Evolutionary conservation across 106 monocot genomes (phyloP).

Genomic region (Vanilla planifolia): DNA sequence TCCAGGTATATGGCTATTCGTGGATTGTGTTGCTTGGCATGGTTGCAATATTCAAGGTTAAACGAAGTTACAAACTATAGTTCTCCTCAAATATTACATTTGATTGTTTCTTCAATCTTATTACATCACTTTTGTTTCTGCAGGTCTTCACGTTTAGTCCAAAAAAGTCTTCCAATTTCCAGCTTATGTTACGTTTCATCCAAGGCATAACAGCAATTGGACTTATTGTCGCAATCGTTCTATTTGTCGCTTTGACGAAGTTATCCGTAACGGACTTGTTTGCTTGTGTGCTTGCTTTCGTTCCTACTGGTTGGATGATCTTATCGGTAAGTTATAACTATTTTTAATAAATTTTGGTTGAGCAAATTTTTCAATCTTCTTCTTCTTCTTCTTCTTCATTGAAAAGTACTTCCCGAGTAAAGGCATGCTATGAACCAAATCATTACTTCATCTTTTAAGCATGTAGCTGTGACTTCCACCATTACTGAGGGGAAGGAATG

Average conservation of each 20-base stretch:
- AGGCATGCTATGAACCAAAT: too few relatives aligned
- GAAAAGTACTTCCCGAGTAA: not conserved
- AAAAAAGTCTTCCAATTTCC: slow-evolving; percentile 49
- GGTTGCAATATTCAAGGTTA: slow-evolving; percentile 80
- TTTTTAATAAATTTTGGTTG: not conserved
- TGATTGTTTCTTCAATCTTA: not conserved
- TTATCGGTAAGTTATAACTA: slow-evolving; percentile 56
- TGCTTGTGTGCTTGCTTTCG: slow-evolving; percentile 71
- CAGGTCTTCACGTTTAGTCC: slow-evolving; percentile 79
- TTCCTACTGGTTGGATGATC: slow-evolving; percentile 83
- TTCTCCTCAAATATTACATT: not conserved
- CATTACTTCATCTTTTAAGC: too few relatives aligned
- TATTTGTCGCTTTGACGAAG: slow-evolving; percentile 52
- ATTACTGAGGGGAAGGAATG: not conserved
- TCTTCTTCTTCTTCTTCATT: not conserved
- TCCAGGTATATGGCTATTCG: slow-evolving; percentile 85
- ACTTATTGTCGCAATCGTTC: slow-evolving; percentile 42
- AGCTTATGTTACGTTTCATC: slow-evolving; percentile 58
- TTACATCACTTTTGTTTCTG: not conserved
- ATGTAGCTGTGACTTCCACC: not conserved
- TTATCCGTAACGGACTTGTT: slow-evolving; percentile 73
- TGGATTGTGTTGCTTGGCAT: slow-evolving; percentile 61
- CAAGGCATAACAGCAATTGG: slow-evolving; percentile 66
- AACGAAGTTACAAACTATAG: not conserved
- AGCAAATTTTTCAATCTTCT: too few relatives aligned